Evolutionary conservation across 1,284 basidiomycete genomes (phyloP), one percentile per base, ranked within the genome.

Genomic region (Trichosporon asahii): DNA sequence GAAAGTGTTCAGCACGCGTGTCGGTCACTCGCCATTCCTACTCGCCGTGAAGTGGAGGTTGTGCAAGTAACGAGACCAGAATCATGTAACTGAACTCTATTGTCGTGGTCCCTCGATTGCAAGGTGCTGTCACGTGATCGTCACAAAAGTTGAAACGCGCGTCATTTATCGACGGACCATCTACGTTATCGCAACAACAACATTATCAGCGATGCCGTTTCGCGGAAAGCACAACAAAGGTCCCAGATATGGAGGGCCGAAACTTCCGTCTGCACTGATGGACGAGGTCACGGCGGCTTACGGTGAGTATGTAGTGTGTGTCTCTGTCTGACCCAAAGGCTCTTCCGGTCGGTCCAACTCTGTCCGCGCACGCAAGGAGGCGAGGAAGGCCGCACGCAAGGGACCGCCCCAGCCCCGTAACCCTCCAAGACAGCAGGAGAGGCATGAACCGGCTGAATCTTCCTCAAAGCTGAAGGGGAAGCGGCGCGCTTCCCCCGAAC

Each of bases 221-320:
- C 33, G 68, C 68, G 11, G 66, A 70, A 18, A 29, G 68, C 29
- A 33, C 35, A 63, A 23, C 14, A 18, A 46, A 9, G 64, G 70
- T 6, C 49, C 31, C 14, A 44, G 70, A n/a, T 23, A 29, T 40
- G 64, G 72, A 23, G 74, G 79, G 11, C 79, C 80, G 21, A 76
- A 79, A 64, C 71, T 83, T 9, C 82, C 82, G 0, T 70, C 78
- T 2, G 66, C 72, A 3, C 73, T 83, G 33, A 65, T 77, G 66
- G 77, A 76, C 2, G 74, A 83, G 67, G 76, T 82, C 1, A 76
- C 80, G 33, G 70, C 72, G 1, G 66, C 68, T 6, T 76, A 76
- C 40, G 76, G 78, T 79, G 67, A 23, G 76, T 75, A 21, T 7
- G 64, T 8, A n/a, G 49, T 12, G 2, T 1, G 3, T 25, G n/a